Evolutionary conservation across 106 monocot species (phyloP).

Genomic region (Iris macrosiphon): DNA sequence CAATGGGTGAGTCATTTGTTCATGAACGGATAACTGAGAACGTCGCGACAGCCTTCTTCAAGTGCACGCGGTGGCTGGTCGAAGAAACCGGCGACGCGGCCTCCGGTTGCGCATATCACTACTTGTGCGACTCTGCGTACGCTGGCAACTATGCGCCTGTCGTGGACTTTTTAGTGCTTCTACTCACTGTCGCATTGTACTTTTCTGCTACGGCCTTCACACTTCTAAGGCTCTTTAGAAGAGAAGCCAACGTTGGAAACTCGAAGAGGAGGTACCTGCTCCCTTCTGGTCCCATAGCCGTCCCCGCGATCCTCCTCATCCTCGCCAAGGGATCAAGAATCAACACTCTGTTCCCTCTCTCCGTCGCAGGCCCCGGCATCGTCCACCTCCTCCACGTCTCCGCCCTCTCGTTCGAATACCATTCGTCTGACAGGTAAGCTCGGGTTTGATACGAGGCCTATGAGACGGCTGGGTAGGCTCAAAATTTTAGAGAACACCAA

Average conservation of each 20-base stretch:
- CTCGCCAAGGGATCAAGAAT: slow-evolving; percentile 56
- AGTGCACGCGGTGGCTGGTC: slow-evolving; percentile 81
- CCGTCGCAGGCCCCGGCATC: slow-evolving; percentile 45
- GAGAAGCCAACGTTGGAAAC: not conserved
- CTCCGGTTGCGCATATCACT: slow-evolving; percentile 62
- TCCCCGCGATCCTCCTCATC: slow-evolving; percentile 53
- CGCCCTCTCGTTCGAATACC: slow-evolving; percentile 57
- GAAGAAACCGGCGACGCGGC: slow-evolving; percentile 48
- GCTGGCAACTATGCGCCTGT: slow-evolving; percentile 37
- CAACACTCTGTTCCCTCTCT: slow-evolving; percentile 62
- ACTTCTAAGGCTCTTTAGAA: slow-evolving; percentile 13
- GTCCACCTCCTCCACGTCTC: slow-evolving; percentile 62
- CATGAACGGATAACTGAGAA: slow-evolving; percentile 24
- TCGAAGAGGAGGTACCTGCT: slow-evolving; percentile 36
- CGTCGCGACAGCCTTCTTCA: slow-evolving; percentile 41
- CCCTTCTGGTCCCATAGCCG: slow-evolving; percentile 60
- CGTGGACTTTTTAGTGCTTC: slow-evolving; percentile 34
- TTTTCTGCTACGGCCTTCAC: slow-evolving; percentile 32
- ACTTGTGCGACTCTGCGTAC: slow-evolving; percentile 69
- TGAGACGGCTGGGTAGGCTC: no score
- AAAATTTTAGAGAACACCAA: no score
- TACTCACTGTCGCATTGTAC: slow-evolving; percentile 36
- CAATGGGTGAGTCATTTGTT: slow-evolving; percentile 14
- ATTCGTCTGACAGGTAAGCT: no score
- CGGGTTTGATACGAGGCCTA: no score